Evolutionary conservation across 805 yeast species (phyloP).

Genomic region (Metschnikowia cubensis): DNA sequence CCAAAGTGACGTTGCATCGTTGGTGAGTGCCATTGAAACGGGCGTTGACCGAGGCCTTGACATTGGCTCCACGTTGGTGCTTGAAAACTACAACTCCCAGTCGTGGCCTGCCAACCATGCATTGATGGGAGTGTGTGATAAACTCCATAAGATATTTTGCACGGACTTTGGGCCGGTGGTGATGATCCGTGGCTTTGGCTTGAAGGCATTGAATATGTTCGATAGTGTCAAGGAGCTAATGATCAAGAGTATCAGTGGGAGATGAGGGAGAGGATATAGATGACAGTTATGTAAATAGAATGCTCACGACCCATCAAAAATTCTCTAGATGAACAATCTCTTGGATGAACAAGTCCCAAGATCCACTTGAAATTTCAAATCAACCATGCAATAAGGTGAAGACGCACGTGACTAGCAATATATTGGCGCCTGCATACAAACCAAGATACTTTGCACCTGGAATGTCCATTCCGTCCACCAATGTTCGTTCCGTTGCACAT

Average conservation of each 20-base stretch:
- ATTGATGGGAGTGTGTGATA: slow-evolving; percentile 84
- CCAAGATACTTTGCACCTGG: background rate
- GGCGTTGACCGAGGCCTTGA: slow-evolving; percentile 81
- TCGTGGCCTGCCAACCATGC: slow-evolving; percentile 77
- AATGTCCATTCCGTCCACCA: background rate
- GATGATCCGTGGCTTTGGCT: slow-evolving; percentile 68
- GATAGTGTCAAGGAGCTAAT: slow-evolving; percentile 66
- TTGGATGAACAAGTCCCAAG: no score
- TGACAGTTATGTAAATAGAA: slow-evolving; percentile 1
- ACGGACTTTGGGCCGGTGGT: slow-evolving; percentile 74
- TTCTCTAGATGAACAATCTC: no score
- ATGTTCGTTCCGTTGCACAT: slow-evolving; percentile 5
- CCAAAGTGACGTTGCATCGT: slow-evolving; percentile 78
- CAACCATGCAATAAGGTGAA: no score
- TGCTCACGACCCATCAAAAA: background rate
- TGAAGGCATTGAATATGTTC: slow-evolving; percentile 60
- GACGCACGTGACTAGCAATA: background rate
- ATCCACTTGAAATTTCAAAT: no score
- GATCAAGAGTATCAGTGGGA: slow-evolving; percentile 44
- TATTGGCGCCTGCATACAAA: background rate
- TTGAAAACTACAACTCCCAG: slow-evolving; percentile 85
- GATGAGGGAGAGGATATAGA: slow-evolving; percentile 8
- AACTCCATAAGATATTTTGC: slow-evolving; percentile 81
- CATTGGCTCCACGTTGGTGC: slow-evolving; percentile 73
- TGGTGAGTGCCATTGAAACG: slow-evolving; percentile 63